Base-by-base conservation (phyloP, 1,284 basidiomycete species). In the Peniophora sp. region DNA sequence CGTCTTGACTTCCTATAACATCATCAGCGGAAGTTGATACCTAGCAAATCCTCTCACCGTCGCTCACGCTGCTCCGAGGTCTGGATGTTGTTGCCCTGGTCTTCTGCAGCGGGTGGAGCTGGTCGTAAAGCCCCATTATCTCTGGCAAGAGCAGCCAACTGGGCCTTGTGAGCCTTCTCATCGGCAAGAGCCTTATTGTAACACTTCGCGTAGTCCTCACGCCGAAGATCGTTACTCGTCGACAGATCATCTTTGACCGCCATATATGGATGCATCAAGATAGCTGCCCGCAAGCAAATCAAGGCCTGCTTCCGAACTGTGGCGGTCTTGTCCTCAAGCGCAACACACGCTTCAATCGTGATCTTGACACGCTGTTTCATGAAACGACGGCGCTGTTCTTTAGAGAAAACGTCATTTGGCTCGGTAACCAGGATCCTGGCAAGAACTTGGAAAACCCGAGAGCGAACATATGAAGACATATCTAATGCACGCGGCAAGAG, bases 241-340 rank as follows among this genome's bases (percentile, higher is more conserved):
- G n/a, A n/a, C n/a, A n/a, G n/a, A n/a, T n/a, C n/a, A n/a, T n/a
- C n/a, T n/a, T n/a, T n/a, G n/a, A n/a, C n/a, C n/a, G n/a, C n/a
- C n/a, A n/a, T 88, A 63, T 91, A 99, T 1, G 96, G 95, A 69
- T 99, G 96, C 0, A 93, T 97, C 54, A 81, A 61, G 42, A 99
- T 73, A 22, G 98, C 72, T 60, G 83, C 83, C 46, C 81, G 81
- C 27, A 99, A 69, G 3, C 97, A 72, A 17, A 80, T 78, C 48
- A 92, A 87, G 10, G 94, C 88, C 53, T 81, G 83, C 66, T 92
- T 93, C 57, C 96, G 78, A 12, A 96, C 96, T 11, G 79, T 83
- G 27, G 90, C 84, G 1, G 83, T 85, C 69, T 98, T 98, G 72
- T 99, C 97, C 59, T 93, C 85, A 49, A 99, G 74, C 6, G 90